A percentile compares a stretch with the other conserved stretches of the same genome.
These are phyloP conservation scores for Haplosporangium sp. DNA, from an alignment of 371 early-diverging fungal genomes.

Conservation along the genomic window DNA sequence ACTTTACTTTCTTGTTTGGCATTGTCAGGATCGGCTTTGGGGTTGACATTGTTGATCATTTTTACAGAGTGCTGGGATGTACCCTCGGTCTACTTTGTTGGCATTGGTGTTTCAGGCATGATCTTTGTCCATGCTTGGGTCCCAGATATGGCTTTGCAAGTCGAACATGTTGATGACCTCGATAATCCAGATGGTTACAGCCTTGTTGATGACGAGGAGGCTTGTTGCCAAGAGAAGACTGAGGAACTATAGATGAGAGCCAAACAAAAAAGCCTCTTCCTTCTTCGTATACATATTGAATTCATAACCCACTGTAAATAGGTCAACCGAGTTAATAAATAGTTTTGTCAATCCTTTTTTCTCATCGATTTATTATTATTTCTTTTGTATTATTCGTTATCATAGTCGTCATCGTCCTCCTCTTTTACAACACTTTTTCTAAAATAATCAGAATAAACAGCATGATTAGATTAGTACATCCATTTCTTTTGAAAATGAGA, in stretches of 20 bases:
- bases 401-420: constrained; percentile 44
- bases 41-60: constrained; percentile 35
- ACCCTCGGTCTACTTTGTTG: constrained; percentile 42
- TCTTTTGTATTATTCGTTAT: constrained; percentile 20
- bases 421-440: constrained; percentile 23
- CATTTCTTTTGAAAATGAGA: not conserved
- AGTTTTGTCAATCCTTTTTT: no score
- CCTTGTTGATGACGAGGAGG: constrained; percentile 12
- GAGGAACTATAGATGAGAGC: no score
- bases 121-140: constrained; percentile 43
- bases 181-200: not conserved
- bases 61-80: constrained; percentile 47
- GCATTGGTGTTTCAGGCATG: constrained; percentile 46
- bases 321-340: not conserved
- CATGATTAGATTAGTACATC: no score
- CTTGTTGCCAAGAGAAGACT: not conserved
- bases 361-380: no score
- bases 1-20: constrained; percentile 10
- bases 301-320: no score
- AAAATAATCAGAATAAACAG: not conserved
- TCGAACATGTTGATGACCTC: constrained; percentile 6
- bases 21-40: constrained; percentile 24
- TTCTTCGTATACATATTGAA: no score
- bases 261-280: no score
- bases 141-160: constrained; percentile 19